phyloP scores from a whole-genome alignment of 1,139 yeast species.

The Candida buenavistaensis region DNA sequence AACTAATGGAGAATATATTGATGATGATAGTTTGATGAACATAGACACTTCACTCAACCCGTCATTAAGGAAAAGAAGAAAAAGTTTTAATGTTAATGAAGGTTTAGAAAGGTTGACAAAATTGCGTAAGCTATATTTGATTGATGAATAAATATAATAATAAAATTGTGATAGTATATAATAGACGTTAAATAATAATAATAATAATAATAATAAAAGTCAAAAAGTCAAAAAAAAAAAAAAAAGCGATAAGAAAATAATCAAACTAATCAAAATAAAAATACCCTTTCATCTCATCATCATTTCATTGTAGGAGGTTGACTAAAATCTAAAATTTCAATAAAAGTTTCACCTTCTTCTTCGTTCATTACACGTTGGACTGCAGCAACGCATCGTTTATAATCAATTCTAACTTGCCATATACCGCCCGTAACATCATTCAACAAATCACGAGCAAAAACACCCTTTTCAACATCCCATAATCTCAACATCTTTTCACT shows the following conservation, averaged over 20 bases:
- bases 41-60: slow-evolving; percentile 11
- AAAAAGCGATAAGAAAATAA: background rate
- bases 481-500: slow-evolving; percentile 77
- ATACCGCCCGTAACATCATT: slow-evolving; percentile 79
- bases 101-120: slow-evolving; percentile 35
- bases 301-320: slow-evolving; percentile 27
- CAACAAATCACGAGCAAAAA: slow-evolving; percentile 70
- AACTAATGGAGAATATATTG: slow-evolving; percentile 25
- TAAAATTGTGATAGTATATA: background rate
- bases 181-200: too few species aligned
- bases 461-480: slow-evolving; percentile 84
- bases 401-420: slow-evolving; percentile 93
- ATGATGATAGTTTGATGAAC: slow-evolving; percentile 17
- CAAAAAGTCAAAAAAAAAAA: slow-evolving; percentile 18
- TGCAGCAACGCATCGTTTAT: slow-evolving; percentile 86
- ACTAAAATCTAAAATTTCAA: slow-evolving; percentile 86
- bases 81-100: slow-evolving; percentile 31
- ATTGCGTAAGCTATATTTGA: slow-evolving; percentile 34
- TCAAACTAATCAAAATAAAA: background rate
- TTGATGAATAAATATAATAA: slow-evolving; percentile 20
- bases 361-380: slow-evolving; percentile 60
- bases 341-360: slow-evolving; percentile 56
- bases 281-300: background rate
- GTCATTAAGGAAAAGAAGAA: slow-evolving; percentile 9
- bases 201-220: background rate